Percentiles rank a stretch among this genome's conserved stretches.
Evolutionary conservation across 768 basidiomycete species (phyloP).

Genomic region (Calocera viscosa): DNA sequence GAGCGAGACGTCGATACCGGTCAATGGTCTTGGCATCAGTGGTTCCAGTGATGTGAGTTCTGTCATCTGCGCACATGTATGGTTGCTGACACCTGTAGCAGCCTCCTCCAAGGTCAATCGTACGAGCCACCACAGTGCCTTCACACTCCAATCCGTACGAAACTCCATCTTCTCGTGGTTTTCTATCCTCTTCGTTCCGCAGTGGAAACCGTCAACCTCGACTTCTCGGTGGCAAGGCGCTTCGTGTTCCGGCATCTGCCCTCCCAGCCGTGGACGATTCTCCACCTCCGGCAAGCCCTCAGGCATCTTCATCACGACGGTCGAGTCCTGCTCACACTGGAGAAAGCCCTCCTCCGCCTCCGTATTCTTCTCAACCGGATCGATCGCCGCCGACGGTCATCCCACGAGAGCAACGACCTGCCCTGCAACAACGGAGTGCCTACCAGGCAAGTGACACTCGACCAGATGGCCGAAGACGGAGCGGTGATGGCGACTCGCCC

Average conservation of each 20-base stretch:
- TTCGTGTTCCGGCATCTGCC: neutral
- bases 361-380: neutral
- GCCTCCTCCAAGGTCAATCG: neutral
- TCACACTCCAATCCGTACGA: neutral
- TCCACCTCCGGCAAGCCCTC: neutral
- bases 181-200: neutral
- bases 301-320: neutral
- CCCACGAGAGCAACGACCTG: neutral
- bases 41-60: neutral
- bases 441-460: neutral
- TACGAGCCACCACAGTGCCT: neutral
- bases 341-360: neutral
- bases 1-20: neutral
- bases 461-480: neutral
- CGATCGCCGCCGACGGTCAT: neutral
- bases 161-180: neutral
- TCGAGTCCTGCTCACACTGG: neutral
- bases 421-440: neutral
- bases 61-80: neutral
- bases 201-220: neutral
- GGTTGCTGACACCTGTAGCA: neutral
- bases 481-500: neutral
- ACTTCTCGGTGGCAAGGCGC: neutral
- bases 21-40: neutral
- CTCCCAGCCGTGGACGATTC: neutral